Conservation (phyloP, 2,329 filamentous ascomycete species). For the Colletotrichum agaves region DNA sequence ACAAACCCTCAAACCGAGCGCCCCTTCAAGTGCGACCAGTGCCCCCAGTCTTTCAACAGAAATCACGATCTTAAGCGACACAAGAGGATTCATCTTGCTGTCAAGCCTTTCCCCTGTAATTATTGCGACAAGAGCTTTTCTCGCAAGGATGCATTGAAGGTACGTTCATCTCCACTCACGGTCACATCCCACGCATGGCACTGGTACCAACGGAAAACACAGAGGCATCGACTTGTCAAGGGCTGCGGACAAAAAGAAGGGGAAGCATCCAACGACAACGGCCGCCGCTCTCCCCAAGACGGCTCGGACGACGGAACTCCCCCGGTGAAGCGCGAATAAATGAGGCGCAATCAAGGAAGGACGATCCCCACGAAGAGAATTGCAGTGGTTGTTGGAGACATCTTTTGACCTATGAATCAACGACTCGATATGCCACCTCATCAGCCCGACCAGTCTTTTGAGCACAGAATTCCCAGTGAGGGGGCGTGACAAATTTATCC, state of each 20-base stretch:
- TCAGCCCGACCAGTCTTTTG: no score
- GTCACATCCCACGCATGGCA: no score
- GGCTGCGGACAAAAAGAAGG: constrained; percentile 59
- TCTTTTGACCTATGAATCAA: no score
- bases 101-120: constrained; percentile 93
- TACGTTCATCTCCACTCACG: constrained; percentile 55
- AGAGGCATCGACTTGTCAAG: constrained; percentile 73
- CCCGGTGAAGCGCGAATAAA: constrained; percentile 22
- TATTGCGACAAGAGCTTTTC: constrained; percentile 98
- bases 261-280: constrained; percentile 8
- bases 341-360: not conserved
- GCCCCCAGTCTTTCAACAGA: constrained; percentile 91
- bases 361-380: no score
- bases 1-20: constrained; percentile 72
- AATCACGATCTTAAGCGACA: constrained; percentile 97
- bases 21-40: constrained; percentile 94
- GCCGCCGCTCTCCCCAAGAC: constrained; percentile 23
- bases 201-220: constrained; percentile 34
- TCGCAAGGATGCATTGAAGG: constrained; percentile 95
- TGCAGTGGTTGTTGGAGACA: no score
- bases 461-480: no score
- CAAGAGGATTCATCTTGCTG: constrained; percentile 91
- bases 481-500: no score
- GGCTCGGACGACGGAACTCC: constrained; percentile 32
- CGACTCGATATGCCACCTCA: no score